Evolutionary conservation across 2,329 filamentous ascomycete genomes (phyloP).

Genomic region (Cucurbitaria berberidis): DNA sequence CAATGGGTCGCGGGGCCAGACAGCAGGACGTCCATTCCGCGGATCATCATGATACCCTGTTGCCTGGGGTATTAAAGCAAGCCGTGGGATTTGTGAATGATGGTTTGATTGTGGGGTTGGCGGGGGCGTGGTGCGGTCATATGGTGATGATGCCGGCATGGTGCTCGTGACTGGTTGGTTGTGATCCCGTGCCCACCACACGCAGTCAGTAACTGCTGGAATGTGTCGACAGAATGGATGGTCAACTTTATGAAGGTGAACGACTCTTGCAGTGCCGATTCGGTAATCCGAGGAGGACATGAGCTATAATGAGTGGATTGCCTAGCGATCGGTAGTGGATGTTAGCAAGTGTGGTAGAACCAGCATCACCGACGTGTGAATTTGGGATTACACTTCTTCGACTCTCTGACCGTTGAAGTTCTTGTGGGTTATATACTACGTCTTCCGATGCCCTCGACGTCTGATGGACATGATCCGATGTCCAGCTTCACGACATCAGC

Average conservation of each 20-base stretch:
- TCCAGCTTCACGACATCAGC: constrained; percentile 2
- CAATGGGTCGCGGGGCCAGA: constrained; percentile 12
- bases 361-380: neutral
- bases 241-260: neutral
- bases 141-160: constrained; percentile 10
- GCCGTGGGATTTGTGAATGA: neutral
- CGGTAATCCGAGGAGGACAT: constrained; percentile 2
- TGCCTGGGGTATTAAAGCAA: neutral
- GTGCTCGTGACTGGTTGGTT: constrained; percentile 16
- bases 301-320: neutral
- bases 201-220: neutral
- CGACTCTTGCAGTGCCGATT: constrained; percentile 1
- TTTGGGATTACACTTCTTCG: neutral
- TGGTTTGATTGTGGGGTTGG: neutral
- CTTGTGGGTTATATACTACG: constrained; percentile 4
- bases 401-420: constrained; percentile 1
- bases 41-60: neutral
- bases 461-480: constrained; percentile 2
- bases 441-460: neutral
- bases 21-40: constrained; percentile 4
- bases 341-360: neutral
- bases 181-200: constrained; percentile 10
- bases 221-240: neutral
- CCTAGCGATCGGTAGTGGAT: neutral
- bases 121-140: constrained; percentile 20